Conservation (phyloP, 2,329 filamentous ascomycete genomes). For the Xylariaceae sp. region DNA sequence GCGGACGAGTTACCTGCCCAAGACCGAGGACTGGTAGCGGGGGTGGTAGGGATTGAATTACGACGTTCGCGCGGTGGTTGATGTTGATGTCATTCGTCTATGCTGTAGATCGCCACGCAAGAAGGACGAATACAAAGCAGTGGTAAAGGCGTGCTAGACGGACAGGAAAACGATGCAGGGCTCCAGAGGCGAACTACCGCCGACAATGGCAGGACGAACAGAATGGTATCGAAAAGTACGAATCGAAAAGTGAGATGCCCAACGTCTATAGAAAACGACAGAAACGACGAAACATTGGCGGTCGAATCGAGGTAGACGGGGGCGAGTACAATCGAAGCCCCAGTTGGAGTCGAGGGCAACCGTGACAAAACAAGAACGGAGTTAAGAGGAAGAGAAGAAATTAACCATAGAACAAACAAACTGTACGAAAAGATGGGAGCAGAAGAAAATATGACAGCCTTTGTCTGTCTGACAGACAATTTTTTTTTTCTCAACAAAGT, state of each 20-base stretch:
- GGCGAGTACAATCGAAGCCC: slow-evolving; percentile 1
- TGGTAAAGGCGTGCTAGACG: slow-evolving; percentile 14
- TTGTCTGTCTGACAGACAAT: slow-evolving; percentile 5
- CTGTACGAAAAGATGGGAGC: slow-evolving; percentile 7
- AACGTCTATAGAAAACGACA: slow-evolving; percentile 16
- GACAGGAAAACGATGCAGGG: slow-evolving; percentile 17
- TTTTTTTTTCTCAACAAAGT: not conserved
- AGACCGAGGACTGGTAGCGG: not conserved
- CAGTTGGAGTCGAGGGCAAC: slow-evolving; percentile 13
- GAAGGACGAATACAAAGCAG: slow-evolving; percentile 21
- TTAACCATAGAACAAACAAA: slow-evolving; percentile 6
- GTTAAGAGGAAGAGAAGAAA: slow-evolving; percentile 10
- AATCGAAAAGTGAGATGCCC: slow-evolving; percentile 27
- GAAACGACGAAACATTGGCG: slow-evolving; percentile 9
- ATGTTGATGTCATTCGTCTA: slow-evolving; percentile 18
- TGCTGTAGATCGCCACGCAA: slow-evolving; percentile 18
- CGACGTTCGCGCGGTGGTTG: slow-evolving; percentile 29
- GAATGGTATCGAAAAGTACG: slow-evolving; percentile 16
- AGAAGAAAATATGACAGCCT: slow-evolving; percentile 9
- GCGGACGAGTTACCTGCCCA: slow-evolving; percentile 2
- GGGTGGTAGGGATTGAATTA: slow-evolving; percentile 20
- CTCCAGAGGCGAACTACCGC: slow-evolving; percentile 28
- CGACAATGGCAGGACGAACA: slow-evolving; percentile 25
- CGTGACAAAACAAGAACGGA: slow-evolving; percentile 11
- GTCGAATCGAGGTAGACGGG: slow-evolving; percentile 4